phyloP scores from a whole-genome alignment of 2,329 filamentous ascomycete genomes.

The Venturiaceae sp. region DNA sequence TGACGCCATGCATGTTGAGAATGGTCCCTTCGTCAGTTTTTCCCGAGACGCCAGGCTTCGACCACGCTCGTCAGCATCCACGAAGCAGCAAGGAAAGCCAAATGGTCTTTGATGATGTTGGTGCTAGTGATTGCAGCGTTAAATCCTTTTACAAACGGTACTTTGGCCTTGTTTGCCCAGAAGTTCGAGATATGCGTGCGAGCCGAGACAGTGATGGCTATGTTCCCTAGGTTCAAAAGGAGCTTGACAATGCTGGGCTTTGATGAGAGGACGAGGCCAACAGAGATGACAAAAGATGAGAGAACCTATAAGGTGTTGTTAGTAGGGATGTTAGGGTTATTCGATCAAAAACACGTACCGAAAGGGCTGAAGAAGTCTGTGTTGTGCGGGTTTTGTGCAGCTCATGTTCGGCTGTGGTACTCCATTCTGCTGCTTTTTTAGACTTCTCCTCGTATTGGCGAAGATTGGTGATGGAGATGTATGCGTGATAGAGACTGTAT shows the following conservation, averaged over 20 bases:
- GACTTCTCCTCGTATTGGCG: slow-evolving; percentile 23
- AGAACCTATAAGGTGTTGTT: not conserved
- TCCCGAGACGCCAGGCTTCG: not conserved
- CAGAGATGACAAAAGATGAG: not conserved
- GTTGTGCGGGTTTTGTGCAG: slow-evolving; percentile 25
- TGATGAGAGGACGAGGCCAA: not conserved
- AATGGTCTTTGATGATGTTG: slow-evolving; percentile 17
- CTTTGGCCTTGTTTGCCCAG: slow-evolving; percentile 21
- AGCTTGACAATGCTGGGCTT: not conserved
- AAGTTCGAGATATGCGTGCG: slow-evolving; percentile 20
- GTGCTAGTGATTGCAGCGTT: slow-evolving; percentile 26
- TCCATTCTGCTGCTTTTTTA: slow-evolving; percentile 27
- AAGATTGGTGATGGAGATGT: slow-evolving; percentile 24
- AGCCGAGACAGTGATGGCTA: slow-evolving; percentile 12
- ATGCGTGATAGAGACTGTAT: slow-evolving; percentile 23
- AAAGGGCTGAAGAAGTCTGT: slow-evolving; percentile 21
- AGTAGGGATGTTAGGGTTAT: not conserved
- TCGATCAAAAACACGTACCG: slow-evolving; percentile 14
- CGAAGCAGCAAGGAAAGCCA: slow-evolving; percentile 13
- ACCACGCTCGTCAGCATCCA: slow-evolving; percentile 6
- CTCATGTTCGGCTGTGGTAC: slow-evolving; percentile 19
- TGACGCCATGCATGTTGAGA: not conserved
- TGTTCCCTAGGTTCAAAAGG: slow-evolving; percentile 12
- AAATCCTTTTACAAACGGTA: slow-evolving; percentile 25
- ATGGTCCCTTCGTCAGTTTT: not conserved